Percentiles rank a stretch among this genome's conserved stretches.
These are phyloP conservation scores for Calonectria multiphialidica DNA, from an alignment of 2,329 filamentous ascomycete species.

Conservation along the genomic window DNA sequence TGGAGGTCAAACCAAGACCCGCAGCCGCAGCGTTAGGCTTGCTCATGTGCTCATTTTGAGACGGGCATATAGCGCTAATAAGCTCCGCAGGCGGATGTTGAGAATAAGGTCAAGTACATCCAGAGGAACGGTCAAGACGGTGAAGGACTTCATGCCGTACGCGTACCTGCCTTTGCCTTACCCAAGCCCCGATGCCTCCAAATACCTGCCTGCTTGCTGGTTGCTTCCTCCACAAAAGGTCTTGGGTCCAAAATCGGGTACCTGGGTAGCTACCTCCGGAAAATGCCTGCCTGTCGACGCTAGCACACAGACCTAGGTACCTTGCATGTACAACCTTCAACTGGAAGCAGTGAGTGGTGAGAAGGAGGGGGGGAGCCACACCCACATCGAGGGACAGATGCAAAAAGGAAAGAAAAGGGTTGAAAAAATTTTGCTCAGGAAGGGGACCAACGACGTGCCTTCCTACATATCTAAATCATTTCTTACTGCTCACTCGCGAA, in stretches of 20 bases:
- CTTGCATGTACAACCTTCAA: constrained; percentile 1
- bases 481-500: neutral
- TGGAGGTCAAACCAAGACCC: constrained; percentile 45
- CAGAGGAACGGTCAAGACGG: constrained; percentile 19
- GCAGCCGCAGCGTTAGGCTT: constrained; percentile 56
- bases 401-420: neutral
- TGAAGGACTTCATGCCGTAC: constrained; percentile 9
- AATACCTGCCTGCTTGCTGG: constrained; percentile 11
- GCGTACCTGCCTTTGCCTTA: constrained; percentile 16
- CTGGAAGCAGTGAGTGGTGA: neutral
- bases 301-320: constrained; percentile 3
- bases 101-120: constrained; percentile 30
- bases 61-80: constrained; percentile 54
- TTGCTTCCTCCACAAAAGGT: constrained; percentile 17
- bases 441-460: neutral
- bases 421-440: neutral
- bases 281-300: constrained; percentile 2
- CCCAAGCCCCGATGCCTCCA: constrained; percentile 15
- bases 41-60: constrained; percentile 62
- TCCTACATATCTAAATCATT: neutral
- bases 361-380: neutral
- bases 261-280: constrained; percentile 11
- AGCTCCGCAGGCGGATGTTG: constrained; percentile 53
- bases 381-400: neutral
- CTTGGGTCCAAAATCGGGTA: constrained; percentile 14